A percentile compares a stretch with the other conserved stretches of the same genome.
Conservation (phyloP, 2,329 filamentous ascomycete genomes). For the Aspergillus novofumigatus region DNA sequence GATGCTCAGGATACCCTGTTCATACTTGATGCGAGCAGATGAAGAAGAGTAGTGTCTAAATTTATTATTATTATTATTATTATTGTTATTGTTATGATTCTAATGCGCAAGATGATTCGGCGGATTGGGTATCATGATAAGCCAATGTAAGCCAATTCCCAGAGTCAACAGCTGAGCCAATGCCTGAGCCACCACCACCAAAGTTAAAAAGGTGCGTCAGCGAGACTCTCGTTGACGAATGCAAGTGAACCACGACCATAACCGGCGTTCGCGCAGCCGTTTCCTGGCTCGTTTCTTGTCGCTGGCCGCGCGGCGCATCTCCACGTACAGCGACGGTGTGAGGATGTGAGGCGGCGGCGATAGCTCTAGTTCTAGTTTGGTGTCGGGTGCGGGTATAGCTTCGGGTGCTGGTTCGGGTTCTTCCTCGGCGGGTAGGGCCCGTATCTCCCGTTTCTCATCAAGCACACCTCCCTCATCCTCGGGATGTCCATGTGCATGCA, state of each 20-base stretch:
- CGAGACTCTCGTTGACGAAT: background rate
- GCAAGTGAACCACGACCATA: background rate
- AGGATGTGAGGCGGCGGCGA: background rate
- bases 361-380: too few relatives aligned
- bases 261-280: background rate
- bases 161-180: too few relatives aligned
- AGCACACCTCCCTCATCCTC: background rate
- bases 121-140: background rate
- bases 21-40: background rate
- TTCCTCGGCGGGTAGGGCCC: background rate
- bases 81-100: background rate
- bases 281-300: background rate
- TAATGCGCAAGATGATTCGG: background rate
- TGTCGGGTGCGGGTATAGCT: too few relatives aligned
- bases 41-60: background rate
- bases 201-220: background rate
- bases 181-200: background rate
- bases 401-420: background rate
- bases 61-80: constrained; percentile 3
- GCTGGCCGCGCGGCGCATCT: background rate
- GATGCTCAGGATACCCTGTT: constrained; percentile 25
- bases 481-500: too few relatives aligned
- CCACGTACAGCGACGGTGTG: background rate
- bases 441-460: background rate
- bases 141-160: background rate